A percentile compares a stretch with the other conserved stretches of the same genome.
Conservation (phyloP, 1,139 yeast species). For the Yamadazyma sp. region DNA sequence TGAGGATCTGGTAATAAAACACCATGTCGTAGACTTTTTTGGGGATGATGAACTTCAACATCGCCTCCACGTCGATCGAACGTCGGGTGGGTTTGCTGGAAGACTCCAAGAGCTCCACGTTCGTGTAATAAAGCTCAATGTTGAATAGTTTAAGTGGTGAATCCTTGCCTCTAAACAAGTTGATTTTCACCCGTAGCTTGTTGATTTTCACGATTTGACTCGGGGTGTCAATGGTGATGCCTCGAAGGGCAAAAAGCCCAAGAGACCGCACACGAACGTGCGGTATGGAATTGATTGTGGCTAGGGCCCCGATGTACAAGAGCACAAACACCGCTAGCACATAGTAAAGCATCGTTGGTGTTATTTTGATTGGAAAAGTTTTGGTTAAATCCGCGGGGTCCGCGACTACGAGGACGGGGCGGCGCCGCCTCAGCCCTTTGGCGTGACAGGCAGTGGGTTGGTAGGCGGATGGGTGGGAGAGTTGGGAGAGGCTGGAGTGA, state of each 20-base stretch:
- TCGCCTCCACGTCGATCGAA: constrained; percentile 8
- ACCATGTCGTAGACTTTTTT: constrained; percentile 18
- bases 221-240: constrained; percentile 25
- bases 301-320: constrained; percentile 19
- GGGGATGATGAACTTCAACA: constrained; percentile 12
- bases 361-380: not conserved
- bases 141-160: constrained; percentile 33
- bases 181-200: constrained; percentile 26
- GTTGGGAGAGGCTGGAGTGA: not conserved
- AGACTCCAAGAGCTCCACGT: not conserved
- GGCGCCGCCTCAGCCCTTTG: too few species aligned
- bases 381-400: not conserved
- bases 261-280: constrained; percentile 32
- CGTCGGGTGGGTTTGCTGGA: not conserved
- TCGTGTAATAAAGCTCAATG: constrained; percentile 21
- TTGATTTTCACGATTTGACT: constrained; percentile 20
- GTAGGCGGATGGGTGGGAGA: too few species aligned
- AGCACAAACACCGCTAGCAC: constrained; percentile 2
- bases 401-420: not conserved
- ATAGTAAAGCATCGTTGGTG: constrained; percentile 1
- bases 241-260: constrained; percentile 38
- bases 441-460: too few species aligned
- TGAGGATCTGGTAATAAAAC: constrained; percentile 24
- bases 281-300: constrained; percentile 33
- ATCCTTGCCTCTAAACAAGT: constrained; percentile 25